Evolutionary conservation across 176 grass and related monocot species (phyloP).

Genomic region (Oryza rufipogon): DNA sequence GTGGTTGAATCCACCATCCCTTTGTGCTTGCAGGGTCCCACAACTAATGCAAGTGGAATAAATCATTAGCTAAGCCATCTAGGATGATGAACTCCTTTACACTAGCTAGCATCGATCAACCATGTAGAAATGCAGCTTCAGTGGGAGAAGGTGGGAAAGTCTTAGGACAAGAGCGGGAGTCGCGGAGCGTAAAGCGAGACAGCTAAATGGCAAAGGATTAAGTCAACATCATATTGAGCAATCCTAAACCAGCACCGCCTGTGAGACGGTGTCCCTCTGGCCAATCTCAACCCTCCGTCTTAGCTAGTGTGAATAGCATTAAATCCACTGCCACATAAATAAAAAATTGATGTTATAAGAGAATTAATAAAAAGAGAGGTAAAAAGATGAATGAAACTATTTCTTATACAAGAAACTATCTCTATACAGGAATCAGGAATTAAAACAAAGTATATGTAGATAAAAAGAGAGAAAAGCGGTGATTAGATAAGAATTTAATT

Average conservation of each 20-base stretch:
- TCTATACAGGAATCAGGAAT: no score
- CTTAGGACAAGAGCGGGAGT: background rate
- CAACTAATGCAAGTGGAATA: constrained; percentile 13
- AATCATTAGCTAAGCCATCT: background rate
- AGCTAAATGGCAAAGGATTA: background rate
- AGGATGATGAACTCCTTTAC: background rate
- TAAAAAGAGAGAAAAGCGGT: no score
- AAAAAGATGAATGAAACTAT: no score
- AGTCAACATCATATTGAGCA: constrained; percentile 8
- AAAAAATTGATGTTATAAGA: no score
- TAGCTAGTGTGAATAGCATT: no score
- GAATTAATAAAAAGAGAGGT: no score
- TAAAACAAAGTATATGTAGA: no score
- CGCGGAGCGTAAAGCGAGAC: constrained; percentile 26
- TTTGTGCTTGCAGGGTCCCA: constrained; percentile 31
- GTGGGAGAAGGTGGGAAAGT: background rate
- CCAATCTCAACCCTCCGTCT: no score
- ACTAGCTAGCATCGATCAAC: background rate
- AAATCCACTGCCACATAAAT: no score
- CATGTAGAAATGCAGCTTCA: background rate
- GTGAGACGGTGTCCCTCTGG: no score
- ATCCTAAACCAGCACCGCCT: background rate
- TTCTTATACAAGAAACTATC: no score
- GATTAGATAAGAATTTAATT: no score
- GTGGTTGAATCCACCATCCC: background rate